Conservation (phyloP, 805 yeast species). For the Brettanomyces bruxellensis region DNA sequence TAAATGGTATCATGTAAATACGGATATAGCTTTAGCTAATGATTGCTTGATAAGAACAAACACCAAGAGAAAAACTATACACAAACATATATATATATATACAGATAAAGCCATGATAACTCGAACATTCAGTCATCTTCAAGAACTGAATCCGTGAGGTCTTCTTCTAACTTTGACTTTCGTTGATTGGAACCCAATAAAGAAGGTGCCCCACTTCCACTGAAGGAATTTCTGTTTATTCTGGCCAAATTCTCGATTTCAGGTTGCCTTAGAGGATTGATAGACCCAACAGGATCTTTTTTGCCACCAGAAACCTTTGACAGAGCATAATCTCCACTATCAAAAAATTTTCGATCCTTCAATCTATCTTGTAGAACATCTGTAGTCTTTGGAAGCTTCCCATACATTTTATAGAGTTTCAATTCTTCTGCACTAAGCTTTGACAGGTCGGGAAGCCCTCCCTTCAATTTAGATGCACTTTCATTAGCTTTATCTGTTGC, state of each 20-base stretch:
- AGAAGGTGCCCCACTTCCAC: slow-evolving; percentile 31
- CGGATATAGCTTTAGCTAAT: too few species aligned
- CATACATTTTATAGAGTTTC: slow-evolving; percentile 70
- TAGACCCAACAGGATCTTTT: slow-evolving; percentile 21
- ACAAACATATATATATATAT: too few species aligned
- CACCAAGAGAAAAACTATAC: too few species aligned
- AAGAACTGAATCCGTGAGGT: slow-evolving; percentile 28
- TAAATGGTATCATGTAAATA: too few species aligned
- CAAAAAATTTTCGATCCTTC: slow-evolving; percentile 86
- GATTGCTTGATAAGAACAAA: too few species aligned
- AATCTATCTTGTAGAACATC: slow-evolving; percentile 68
- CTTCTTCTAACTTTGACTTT: slow-evolving; percentile 47
- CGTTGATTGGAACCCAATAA: slow-evolving; percentile 39
- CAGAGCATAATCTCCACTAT: slow-evolving; percentile 90
- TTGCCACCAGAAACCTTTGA: slow-evolving; percentile 49
- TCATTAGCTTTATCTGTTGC: slow-evolving; percentile 22
- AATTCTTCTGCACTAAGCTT: slow-evolving; percentile 71
- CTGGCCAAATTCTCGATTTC: slow-evolving; percentile 52
- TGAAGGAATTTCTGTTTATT: slow-evolving; percentile 50
- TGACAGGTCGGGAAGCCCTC: slow-evolving; percentile 37
- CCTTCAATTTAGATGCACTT: slow-evolving; percentile 22
- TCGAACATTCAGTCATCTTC: slow-evolving; percentile 9
- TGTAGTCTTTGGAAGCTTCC: slow-evolving; percentile 73
- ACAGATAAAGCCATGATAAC: neutral
- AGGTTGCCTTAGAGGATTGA: slow-evolving; percentile 35